Evolutionary conservation across 2,329 filamentous ascomycete species (phyloP), one percentile per base, ranked within the genome.

Genomic region (Aspergillus jensenii): DNA sequence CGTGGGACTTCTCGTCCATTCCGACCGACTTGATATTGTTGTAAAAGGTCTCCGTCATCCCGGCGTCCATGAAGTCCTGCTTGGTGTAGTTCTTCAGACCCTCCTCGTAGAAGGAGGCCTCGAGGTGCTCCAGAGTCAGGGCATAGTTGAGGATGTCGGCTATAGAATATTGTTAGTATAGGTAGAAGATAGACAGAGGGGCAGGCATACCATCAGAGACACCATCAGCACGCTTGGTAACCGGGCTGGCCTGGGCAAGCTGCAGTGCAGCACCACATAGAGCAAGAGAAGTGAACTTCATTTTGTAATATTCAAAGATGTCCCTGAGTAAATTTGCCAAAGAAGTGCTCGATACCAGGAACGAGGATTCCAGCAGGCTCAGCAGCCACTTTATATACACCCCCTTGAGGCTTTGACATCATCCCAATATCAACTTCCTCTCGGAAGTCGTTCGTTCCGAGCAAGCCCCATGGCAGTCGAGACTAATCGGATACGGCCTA

Each of bases 81-180:
- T 45, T 70, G 31, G 78, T 80, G 76, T 83, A 89, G 65, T 84
- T 86, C 58, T 76, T 70, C 4, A 89, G 76, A 39, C 82, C 86
- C 49, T 87, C 69, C 39, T 77, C 74, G 74, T 90, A 90, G 75
- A 89, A 89, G 55, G 78, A 79, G 60, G 83, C 76, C 73, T 90
- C 87, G 31, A 85, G 79, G 55, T 82, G 78, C 71, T 85, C 83
- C 5, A 84, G 78, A 14, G 65, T 66, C 37, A 66, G 52, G n/a
- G 65, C 64, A 47, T 67, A 67, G 51, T 67, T 64, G 6, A 67
- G 60, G 35, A 67, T 56, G 12, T 65, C 64, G 37, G 59, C 65
- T 66, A 8, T 1, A 25, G 3, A 21, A 1, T 4, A 3, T 27
- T 6, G 3, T 14, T 21, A 14, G 9, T 45, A 25, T 21, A 45